Evolutionary conservation across 306 rosid species (phyloP), one percentile per base, ranked within the genome.

Genomic region (Malus sylvestris): DNA sequence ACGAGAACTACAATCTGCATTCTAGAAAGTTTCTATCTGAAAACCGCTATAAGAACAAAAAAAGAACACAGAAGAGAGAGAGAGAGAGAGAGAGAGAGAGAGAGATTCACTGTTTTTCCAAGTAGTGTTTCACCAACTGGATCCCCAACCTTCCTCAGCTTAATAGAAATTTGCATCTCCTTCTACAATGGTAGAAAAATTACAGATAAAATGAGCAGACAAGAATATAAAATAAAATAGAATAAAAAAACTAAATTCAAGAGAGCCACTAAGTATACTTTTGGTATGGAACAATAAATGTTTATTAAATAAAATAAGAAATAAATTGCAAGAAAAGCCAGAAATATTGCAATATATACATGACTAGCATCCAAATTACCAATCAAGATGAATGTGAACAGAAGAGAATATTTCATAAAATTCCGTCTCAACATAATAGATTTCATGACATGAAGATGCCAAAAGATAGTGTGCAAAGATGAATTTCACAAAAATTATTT

Each of bases 51-150:
- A 53, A 53, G n/a, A 57, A 57, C 19, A 57, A 1, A 35, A 53
- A 53, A 53, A 53, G 22, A 57, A 57, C 19, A 57, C 42, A 38
- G 42, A 7, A 33, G 25, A 57, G 61, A 55, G 61, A 73, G 70
- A 20, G 59, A 65, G 72, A 92, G 33, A 65, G 72, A 92, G 33
- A 92, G 33, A 55, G 60, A 55, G 52, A 72, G 29, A 73, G 70
- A 20, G 59, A 61, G 72, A 92, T 91, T 91, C 79, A 94, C 98
- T 40, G 93, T 91, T 87, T 94, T 94, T 65, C 98, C 98, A 46
- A 76, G 59, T 81, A 94, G 83, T n/a, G 89, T 87, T 70, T 90
- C 95, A 29, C 91, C 93, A 67, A 65, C 68, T 74, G 98, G 98
- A 67, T 63, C 91, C 80, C 98, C 98, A 78, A 94, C 79, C 89